phyloP scores from a whole-genome alignment of 2,329 filamentous ascomycete genomes.

The Fusarium udum region DNA sequence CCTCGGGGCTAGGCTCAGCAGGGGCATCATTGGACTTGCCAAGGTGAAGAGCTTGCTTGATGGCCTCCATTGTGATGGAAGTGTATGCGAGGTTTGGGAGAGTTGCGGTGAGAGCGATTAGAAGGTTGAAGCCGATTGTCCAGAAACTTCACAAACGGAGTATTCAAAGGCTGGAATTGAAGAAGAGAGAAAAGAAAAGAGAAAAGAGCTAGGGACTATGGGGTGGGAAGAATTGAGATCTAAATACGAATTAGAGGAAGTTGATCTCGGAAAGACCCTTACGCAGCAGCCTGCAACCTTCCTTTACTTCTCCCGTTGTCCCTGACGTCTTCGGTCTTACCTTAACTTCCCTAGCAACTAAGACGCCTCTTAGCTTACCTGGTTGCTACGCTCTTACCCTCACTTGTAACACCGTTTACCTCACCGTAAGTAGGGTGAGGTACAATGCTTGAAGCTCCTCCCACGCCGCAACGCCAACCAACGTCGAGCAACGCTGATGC shows the following conservation, averaged over 20 bases:
- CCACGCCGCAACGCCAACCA: slow-evolving; percentile 29
- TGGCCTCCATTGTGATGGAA: slow-evolving; percentile 52
- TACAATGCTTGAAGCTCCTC: slow-evolving; percentile 38
- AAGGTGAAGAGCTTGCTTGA: slow-evolving; percentile 55
- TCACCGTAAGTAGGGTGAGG: slow-evolving; percentile 24
- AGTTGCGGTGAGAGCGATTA: slow-evolving; percentile 28
- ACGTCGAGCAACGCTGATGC: slow-evolving; percentile 26
- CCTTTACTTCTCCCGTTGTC: slow-evolving; percentile 4
- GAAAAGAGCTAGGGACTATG: slow-evolving; percentile 11
- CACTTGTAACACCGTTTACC: slow-evolving; percentile 23
- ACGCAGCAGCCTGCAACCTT: slow-evolving; percentile 8
- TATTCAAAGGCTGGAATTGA: slow-evolving; percentile 6
- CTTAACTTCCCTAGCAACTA: slow-evolving; percentile 16
- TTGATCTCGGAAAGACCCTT: slow-evolving; percentile 34
- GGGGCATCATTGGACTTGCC: slow-evolving; percentile 46
- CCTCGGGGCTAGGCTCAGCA: slow-evolving; percentile 68
- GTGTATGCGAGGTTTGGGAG: slow-evolving; percentile 11
- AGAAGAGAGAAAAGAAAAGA: slow-evolving; percentile 20
- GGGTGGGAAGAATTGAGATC: slow-evolving; percentile 27
- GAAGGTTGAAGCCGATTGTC: slow-evolving; percentile 7
- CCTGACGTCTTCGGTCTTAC: slow-evolving; percentile 22
- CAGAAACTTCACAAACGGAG: background rate
- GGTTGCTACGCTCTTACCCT: slow-evolving; percentile 15
- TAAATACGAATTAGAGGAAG: slow-evolving; percentile 34
- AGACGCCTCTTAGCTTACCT: slow-evolving; percentile 14